A percentile compares a stretch with the other conserved stretches of the same genome.
These are phyloP conservation scores for Allomyces javanicus DNA, from an alignment of 192 early-diverging fungal genomes.

Conservation along the genomic window DNA sequence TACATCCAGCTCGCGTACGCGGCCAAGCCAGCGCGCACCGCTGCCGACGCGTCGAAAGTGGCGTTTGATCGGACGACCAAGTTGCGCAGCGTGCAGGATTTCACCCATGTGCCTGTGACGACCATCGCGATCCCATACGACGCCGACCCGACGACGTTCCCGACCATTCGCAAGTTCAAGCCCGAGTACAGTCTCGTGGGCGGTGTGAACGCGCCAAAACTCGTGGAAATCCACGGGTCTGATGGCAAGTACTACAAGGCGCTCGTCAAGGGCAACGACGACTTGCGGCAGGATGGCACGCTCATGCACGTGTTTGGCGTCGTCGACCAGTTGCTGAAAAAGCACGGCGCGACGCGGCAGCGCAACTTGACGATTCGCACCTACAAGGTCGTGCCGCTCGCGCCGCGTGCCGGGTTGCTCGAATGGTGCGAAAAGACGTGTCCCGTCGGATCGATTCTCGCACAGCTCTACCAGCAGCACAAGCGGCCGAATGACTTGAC, in stretches of 20 bases:
- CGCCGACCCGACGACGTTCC: not conserved
- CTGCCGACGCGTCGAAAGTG: too few species aligned
- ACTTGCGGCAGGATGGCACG: conserved; percentile 56
- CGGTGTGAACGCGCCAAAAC: not conserved
- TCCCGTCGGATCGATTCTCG: conserved; percentile 23
- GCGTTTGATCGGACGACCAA: too few species aligned
- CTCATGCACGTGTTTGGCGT: conserved; percentile 45
- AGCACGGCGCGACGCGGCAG: conserved; percentile 22
- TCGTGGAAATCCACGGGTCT: not conserved
- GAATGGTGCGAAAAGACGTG: conserved; percentile 35
- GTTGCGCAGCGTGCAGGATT: too few species aligned
- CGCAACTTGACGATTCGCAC: conserved; percentile 25
- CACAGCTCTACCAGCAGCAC: conserved; percentile 10
- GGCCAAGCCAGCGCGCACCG: not conserved
- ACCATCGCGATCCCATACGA: too few species aligned
- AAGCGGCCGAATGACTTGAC: conserved; percentile 5
- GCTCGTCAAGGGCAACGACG: conserved; percentile 38
- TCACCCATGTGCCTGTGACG: too few species aligned
- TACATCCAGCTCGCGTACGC: not conserved
- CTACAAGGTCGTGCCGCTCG: conserved; percentile 36
- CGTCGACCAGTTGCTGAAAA: conserved; percentile 33
- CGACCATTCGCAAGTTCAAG: not conserved
- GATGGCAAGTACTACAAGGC: not conserved
- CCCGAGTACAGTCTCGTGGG: not conserved
- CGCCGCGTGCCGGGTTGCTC: conserved; percentile 25